phyloP scores from a whole-genome alignment of 2,329 filamentous ascomycete genomes.

The Trichoderma sp. region DNA sequence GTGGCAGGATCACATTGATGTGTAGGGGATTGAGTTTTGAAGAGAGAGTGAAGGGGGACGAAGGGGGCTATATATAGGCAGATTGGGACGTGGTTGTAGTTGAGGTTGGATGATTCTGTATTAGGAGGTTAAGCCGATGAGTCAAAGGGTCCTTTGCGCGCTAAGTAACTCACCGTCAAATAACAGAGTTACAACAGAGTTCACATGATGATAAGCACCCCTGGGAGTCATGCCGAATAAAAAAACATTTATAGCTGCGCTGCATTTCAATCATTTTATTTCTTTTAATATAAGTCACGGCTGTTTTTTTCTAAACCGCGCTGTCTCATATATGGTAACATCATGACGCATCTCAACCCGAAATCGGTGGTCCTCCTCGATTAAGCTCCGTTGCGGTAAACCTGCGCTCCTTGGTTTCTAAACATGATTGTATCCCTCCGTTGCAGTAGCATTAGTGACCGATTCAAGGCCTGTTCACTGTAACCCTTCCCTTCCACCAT shows the following conservation, averaged over 20 bases:
- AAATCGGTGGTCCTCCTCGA: not conserved
- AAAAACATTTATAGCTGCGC: not conserved
- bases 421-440: constrained; percentile 83
- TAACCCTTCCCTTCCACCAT: constrained; percentile 92
- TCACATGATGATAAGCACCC: not conserved
- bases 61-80: not conserved
- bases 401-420: constrained; percentile 70
- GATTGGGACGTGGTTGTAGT: not conserved
- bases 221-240: not conserved
- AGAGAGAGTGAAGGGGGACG: not conserved
- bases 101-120: not conserved
- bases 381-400: constrained; percentile 70
- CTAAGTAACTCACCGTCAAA: not conserved
- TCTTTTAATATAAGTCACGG: not conserved
- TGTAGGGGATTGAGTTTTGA: not conserved
- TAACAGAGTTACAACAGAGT: not conserved
- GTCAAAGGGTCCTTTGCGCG: constrained; percentile 12
- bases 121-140: constrained; percentile 2
- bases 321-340: not conserved
- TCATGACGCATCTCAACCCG: not conserved
- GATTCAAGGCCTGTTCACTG: constrained; percentile 78
- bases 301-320: not conserved
- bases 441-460: constrained; percentile 82
- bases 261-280: not conserved
- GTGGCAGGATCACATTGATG: not conserved